Conservation (phyloP, 495 filamentous ascomycete genomes). For the Pyrenopolyporus hunteri region DNA sequence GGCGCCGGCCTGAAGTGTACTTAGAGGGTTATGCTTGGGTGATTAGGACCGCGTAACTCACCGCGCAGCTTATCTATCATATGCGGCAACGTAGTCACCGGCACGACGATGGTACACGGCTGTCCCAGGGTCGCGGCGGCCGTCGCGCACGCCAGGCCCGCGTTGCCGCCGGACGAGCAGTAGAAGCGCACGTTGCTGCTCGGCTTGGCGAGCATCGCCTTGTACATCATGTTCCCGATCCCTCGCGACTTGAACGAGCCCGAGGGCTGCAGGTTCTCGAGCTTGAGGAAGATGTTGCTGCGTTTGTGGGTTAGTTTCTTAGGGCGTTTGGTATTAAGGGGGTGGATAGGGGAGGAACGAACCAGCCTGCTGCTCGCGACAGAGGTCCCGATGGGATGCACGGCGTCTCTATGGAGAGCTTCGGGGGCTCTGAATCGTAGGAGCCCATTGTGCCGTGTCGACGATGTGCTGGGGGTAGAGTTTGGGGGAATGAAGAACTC, state of each 20-base stretch:
- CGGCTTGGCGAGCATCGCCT: slow-evolving; percentile 47
- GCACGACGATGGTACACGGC: slow-evolving; percentile 83
- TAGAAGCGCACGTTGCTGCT: slow-evolving; percentile 74
- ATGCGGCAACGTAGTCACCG: slow-evolving; percentile 65
- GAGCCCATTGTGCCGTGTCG: slow-evolving; percentile 46
- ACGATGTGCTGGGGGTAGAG: not conserved
- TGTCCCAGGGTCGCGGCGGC: slow-evolving; percentile 73
- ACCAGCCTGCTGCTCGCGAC: slow-evolving; percentile 77
- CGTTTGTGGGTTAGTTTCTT: slow-evolving; percentile 16
- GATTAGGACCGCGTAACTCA: not conserved
- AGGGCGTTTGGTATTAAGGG: no score
- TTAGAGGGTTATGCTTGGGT: no score
- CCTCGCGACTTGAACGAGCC: slow-evolving; percentile 96
- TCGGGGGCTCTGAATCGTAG: slow-evolving; percentile 43
- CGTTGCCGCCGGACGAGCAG: slow-evolving; percentile 87
- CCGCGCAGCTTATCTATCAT: slow-evolving; percentile 75
- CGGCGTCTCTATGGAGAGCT: slow-evolving; percentile 76
- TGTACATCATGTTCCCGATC: slow-evolving; percentile 79
- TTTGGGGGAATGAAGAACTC: not conserved
- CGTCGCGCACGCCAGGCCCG: slow-evolving; percentile 86
- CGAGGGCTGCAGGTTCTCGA: slow-evolving; percentile 90
- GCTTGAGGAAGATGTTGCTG: slow-evolving; percentile 85
- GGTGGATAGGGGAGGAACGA: slow-evolving; percentile 24
- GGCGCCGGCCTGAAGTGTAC: not conserved
- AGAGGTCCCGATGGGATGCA: slow-evolving; percentile 70